Percentiles rank a stretch among this genome's conserved stretches.
Evolutionary conservation across 2,329 filamentous ascomycete species (phyloP).

Genomic region (Diaporthe citri): DNA sequence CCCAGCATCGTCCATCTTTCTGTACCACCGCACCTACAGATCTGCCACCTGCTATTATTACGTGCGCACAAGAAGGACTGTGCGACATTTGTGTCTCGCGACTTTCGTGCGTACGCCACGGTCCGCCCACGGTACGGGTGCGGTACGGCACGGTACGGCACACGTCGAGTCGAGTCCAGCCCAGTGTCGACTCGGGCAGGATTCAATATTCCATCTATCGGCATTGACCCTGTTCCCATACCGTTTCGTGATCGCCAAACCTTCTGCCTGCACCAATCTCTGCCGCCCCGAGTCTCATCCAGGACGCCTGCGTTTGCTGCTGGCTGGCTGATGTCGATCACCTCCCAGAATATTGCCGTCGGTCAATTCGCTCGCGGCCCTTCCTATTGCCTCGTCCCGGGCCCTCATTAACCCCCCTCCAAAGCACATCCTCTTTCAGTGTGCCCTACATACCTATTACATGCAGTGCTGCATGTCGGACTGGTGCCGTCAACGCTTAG

Average conservation of each 20-base stretch:
- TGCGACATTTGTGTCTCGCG: conserved; percentile 11
- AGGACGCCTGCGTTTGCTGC: conserved; percentile 10
- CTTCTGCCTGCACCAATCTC: conserved; percentile 25
- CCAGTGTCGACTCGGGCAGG: not conserved
- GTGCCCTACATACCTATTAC: conserved; percentile 2
- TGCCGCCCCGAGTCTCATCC: conserved; percentile 19
- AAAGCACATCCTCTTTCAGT: not conserved
- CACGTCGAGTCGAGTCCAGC: not conserved
- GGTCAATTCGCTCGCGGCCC: conserved; percentile 12
- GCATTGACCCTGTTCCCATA: conserved; percentile 22
- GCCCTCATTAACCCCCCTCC: not conserved
- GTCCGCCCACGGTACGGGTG: not conserved
- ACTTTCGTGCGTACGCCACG: conserved; percentile 16
- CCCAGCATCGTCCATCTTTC: conserved; percentile 19
- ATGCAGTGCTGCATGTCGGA: not conserved
- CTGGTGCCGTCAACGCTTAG: conserved; percentile 7
- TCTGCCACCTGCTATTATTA: conserved; percentile 1
- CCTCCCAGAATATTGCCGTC: conserved; percentile 26
- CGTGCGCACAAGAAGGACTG: conserved; percentile 16
- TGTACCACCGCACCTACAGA: conserved; percentile 17
- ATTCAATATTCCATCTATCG: conserved; percentile 8
- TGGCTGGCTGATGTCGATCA: conserved; percentile 30
- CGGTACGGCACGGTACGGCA: conserved; percentile 20
- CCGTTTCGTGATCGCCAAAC: conserved; percentile 23
- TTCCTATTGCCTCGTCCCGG: not conserved